Evolutionary conservation across 805 yeast genomes (phyloP), one percentile per base, ranked within the genome.

Genomic region (Saccharomycopsis capsularis): DNA sequence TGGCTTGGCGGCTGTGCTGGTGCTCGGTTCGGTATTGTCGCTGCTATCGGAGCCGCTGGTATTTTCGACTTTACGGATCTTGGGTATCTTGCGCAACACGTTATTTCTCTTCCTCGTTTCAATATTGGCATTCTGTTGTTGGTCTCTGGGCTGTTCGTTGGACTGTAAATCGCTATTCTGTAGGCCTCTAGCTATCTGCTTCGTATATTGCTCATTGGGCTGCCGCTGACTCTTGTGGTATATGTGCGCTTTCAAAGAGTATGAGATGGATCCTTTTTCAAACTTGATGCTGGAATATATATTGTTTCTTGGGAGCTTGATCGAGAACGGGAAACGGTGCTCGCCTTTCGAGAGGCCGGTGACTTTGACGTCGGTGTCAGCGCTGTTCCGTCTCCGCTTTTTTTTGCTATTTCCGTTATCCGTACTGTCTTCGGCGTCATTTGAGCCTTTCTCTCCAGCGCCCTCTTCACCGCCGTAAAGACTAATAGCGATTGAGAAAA

Each of bases 291-390:
- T 79, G 21, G 93, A 84, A 63, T 72, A 82, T 2, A 86, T 74
- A 55, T 84, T 76, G 55, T 77, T 79, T 56, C 73, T 74, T 1
- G 96, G 96, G n/a, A 89, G 70, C 56, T 78, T 82, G 39, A 89
- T 85, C 42, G 83, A 77, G 60, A 89, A 90, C 19, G 95, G 95
- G 61, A 90, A 89, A 32, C 86, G 67, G 64, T 89, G 96, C 60
- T 85, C 91, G 38, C 96, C 96, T 58, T 79, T 78, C 18, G 79
- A 75, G n/a, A 85, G 62, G 0, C 85, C 85, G 50, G 42, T 16
- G 9, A 24, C 18, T 16, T 24, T 35, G 30, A 3, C 23, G 11
- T 21, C 15, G 19, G 40, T 38, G n/a, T 27, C 25, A 7, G 13
- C 7, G 46, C 23, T 42, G 16, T 35, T 24, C 22, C n/a, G n/a